Evolutionary conservation across 345 rosid genomes (phyloP), one percentile per base, ranked within the genome.

Genomic region (Moringa oleifera): DNA sequence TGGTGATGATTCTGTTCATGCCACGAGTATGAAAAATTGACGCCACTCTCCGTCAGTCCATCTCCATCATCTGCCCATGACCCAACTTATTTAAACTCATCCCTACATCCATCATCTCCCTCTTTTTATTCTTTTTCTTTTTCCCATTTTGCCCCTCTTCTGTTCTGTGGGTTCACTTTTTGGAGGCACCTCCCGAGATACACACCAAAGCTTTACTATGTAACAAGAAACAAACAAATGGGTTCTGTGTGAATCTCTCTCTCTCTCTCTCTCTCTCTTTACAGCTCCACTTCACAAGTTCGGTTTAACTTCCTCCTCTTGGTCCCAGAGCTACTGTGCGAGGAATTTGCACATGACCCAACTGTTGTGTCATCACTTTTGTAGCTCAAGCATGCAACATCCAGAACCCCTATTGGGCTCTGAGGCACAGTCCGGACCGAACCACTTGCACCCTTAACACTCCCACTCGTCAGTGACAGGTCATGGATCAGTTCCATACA

Each of bases 361-460:
- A 63, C 76, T 17, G 80, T 23, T 6, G 77, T 64, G 55, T 79
- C 82, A 58, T 82, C 79, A 59, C 80, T 81, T 70, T 68, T 85
- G 57, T 77, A 81, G 83, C 90, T 87, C 81, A 87, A 68, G 77
- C 94, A 82, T 62, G 85, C 83, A 0, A 79, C 90, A 57, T 85
- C 95, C 64, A 87, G 66, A 52, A 87, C 90, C 63, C 90, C 90
- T 20, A 72, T 79, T 41, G 95, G 95, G 69, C 87, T 85, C 16
- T 71, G 85, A 0, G 90, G 94, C 69, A 79, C 71, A 10, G 78
- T 71, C 28, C 66, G 59, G 61, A 49, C 65, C 23, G 79, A 66
- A 28, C 33, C 62, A 66, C 50, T 60, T 13, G 60, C 69, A 28
- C 58, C 68, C 69, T 66, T 73, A 10, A 46, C 16, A 28, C 60